phyloP scores from a whole-genome alignment of 352 stramenopile genomes.

The Globisporangium viniferum region DNA sequence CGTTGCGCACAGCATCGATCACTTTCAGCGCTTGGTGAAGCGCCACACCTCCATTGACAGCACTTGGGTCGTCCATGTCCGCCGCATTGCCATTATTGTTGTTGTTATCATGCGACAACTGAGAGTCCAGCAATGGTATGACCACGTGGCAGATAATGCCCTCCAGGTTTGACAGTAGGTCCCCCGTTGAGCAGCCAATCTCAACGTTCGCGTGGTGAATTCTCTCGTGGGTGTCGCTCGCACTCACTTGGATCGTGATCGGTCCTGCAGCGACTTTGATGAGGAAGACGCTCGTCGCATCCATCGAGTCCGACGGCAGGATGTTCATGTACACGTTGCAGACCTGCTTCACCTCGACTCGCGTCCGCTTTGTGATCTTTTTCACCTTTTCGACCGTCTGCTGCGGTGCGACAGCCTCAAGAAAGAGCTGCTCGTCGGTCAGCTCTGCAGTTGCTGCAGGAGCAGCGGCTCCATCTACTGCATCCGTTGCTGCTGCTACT shows the following conservation, averaged over 20 bases:
- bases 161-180: slow-evolving; percentile 81
- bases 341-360: slow-evolving; percentile 46
- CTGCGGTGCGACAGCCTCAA: slow-evolving; percentile 34
- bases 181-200: slow-evolving; percentile 85
- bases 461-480: background rate
- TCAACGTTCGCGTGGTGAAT: slow-evolving; percentile 72
- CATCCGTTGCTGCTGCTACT: background rate
- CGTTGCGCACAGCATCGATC: slow-evolving; percentile 80
- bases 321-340: slow-evolving; percentile 73
- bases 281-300: slow-evolving; percentile 70
- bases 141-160: slow-evolving; percentile 88
- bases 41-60: slow-evolving; percentile 5
- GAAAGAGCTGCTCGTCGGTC: slow-evolving; percentile 73
- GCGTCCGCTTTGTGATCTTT: slow-evolving; percentile 42
- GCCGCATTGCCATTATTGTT: slow-evolving; percentile 13
- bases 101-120: slow-evolving; percentile 37
- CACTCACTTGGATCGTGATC: slow-evolving; percentile 34
- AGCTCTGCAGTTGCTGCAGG: slow-evolving; percentile 19
- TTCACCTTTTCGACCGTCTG: slow-evolving; percentile 38
- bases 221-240: slow-evolving; percentile 37
- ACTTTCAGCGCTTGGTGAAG: slow-evolving; percentile 66
- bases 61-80: background rate
- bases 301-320: slow-evolving; percentile 54
- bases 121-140: slow-evolving; percentile 80
- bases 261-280: slow-evolving; percentile 66